Conservation (phyloP, 169 alveolate genomes). For the Eimeria mitis region DNA sequence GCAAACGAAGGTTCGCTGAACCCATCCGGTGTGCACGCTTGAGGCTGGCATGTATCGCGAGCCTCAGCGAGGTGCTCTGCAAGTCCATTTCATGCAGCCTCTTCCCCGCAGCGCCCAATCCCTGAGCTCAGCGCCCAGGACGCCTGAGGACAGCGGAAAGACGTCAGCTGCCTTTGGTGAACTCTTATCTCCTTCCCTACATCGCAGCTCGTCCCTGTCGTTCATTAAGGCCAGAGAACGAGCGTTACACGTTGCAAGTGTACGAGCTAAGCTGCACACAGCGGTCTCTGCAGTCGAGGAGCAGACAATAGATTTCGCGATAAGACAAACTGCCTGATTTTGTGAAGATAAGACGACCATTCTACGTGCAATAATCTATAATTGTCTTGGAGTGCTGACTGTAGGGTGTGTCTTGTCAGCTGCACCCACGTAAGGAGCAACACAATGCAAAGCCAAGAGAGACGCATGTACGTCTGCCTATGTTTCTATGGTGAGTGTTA, state of each 20-base stretch:
- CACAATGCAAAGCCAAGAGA: not conserved
- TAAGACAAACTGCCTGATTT: not conserved
- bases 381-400: not conserved
- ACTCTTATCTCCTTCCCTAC: no score
- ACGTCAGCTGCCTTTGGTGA: no score
- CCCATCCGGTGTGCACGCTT: no score
- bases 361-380: not conserved
- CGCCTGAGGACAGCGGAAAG: no score
- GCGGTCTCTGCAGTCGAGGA: not conserved
- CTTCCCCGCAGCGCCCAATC: no score
- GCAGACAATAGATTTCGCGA: not conserved
- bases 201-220: no score
- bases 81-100: no score
- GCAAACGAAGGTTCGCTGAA: no score
- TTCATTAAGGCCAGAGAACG: no score
- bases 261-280: not conserved
- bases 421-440: not conserved
- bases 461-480: not conserved
- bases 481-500: not conserved
- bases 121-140: no score
- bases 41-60: no score
- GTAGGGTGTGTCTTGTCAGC: slow-evolving; percentile 4
- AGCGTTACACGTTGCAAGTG: not conserved
- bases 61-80: no score
- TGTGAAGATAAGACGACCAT: not conserved